Evolutionary conservation across 1,284 basidiomycete genomes (phyloP).

Genomic region (Tremellales sp.): DNA sequence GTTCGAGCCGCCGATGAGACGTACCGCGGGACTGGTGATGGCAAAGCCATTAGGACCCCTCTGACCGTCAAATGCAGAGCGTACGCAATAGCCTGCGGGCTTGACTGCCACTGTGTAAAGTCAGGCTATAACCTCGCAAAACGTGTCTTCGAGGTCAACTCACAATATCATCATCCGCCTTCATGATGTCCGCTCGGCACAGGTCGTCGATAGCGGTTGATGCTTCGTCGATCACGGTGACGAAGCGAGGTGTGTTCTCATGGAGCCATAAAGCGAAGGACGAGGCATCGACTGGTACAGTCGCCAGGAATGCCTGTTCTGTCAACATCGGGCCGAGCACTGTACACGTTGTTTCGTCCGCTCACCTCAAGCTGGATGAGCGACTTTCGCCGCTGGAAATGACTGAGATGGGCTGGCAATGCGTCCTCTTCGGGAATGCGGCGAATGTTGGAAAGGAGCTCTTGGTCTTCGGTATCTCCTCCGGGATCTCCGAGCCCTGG

Average conservation of each 20-base stretch:
- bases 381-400: slow-evolving; percentile 65
- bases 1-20: background rate
- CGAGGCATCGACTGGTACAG: slow-evolving; percentile 85
- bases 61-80: slow-evolving; percentile 75
- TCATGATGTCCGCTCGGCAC: slow-evolving; percentile 73
- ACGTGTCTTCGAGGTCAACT: slow-evolving; percentile 44
- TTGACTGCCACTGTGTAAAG: slow-evolving; percentile 57
- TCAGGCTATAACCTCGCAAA: background rate
- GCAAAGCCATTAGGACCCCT: slow-evolving; percentile 75
- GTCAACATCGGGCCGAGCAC: slow-evolving; percentile 2
- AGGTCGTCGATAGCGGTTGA: slow-evolving; percentile 68
- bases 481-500: slow-evolving; percentile 41
- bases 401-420: slow-evolving; percentile 55
- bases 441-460: slow-evolving; percentile 18
- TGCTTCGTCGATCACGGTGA: slow-evolving; percentile 70
- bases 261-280: slow-evolving; percentile 86
- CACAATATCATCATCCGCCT: slow-evolving; percentile 64
- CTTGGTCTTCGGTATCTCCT: slow-evolving; percentile 33
- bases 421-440: slow-evolving; percentile 52
- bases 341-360: slow-evolving; percentile 1
- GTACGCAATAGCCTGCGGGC: slow-evolving; percentile 67
- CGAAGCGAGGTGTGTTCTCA: slow-evolving; percentile 86
- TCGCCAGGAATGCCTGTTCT: slow-evolving; percentile 54
- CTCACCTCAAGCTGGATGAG: slow-evolving; percentile 76
- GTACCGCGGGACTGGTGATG: slow-evolving; percentile 72